Evolutionary conservation across 768 basidiomycete genomes (phyloP).

Genomic region (Lactarius psammicola): DNA sequence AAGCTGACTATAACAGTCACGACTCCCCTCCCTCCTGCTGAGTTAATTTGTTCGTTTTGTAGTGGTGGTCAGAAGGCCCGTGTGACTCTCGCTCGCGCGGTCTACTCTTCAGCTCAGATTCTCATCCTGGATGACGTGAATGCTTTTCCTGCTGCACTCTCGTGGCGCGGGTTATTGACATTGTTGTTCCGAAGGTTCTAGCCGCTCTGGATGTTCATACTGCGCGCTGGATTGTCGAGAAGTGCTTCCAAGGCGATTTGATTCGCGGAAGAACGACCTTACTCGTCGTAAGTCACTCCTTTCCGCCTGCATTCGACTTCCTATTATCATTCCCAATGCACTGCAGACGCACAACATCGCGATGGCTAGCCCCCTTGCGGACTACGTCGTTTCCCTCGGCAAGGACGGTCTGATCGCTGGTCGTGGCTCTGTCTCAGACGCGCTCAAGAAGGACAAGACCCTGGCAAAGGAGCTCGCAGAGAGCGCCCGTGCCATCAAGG

Average conservation of each 20-base stretch:
- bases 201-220: slow-evolving; percentile 57
- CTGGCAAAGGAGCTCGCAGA: slow-evolving; percentile 33
- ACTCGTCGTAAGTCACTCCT: slow-evolving; percentile 43
- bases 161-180: neutral
- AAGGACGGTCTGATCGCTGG: slow-evolving; percentile 50
- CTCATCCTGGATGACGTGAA: slow-evolving; percentile 69
- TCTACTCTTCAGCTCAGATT: slow-evolving; percentile 59
- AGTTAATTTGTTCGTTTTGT: neutral
- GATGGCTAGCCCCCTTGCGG: slow-evolving; percentile 51
- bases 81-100: slow-evolving; percentile 55
- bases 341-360: slow-evolving; percentile 54
- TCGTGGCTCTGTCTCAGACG: slow-evolving; percentile 50
- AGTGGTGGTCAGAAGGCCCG: slow-evolving; percentile 61
- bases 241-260: slow-evolving; percentile 49
- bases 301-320: neutral
- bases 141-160: neutral
- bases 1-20: neutral
- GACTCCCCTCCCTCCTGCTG: neutral
- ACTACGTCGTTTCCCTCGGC: slow-evolving; percentile 55
- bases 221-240: slow-evolving; percentile 49
- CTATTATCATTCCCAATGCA: neutral
- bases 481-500: slow-evolving; percentile 31
- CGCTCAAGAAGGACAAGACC: slow-evolving; percentile 42
- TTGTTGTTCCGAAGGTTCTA: slow-evolving; percentile 35
- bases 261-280: slow-evolving; percentile 51